Evolutionary conservation across 1,284 basidiomycete genomes (phyloP).

Genomic region (Pseudomicrostroma phylloplanum): DNA sequence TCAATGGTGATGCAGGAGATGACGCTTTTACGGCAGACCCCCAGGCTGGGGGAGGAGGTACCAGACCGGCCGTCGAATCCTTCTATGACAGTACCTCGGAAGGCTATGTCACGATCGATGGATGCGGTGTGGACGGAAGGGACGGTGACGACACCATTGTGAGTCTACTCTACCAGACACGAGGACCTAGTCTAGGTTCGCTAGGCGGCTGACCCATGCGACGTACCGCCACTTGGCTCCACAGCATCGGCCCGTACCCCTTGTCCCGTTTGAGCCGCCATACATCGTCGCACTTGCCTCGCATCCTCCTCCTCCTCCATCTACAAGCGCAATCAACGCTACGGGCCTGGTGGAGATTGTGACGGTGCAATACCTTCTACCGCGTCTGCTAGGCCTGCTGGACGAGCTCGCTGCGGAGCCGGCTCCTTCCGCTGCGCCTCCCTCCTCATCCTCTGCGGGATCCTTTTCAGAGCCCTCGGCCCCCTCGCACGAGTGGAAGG

Average conservation of each 20-base stretch:
- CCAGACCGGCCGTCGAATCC: not conserved
- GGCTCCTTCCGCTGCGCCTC: not conserved
- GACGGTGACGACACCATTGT: slow-evolving; percentile 1
- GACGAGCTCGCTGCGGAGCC: not conserved
- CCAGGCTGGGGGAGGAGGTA: not conserved
- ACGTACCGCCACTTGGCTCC: too few relatives aligned
- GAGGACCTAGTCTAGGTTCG: too few relatives aligned
- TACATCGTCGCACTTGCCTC: not conserved
- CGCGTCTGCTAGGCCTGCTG: not conserved
- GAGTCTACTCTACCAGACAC: too few relatives aligned
- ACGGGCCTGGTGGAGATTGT: not conserved
- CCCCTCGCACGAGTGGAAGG: not conserved
- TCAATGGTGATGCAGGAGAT: not conserved
- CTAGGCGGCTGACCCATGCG: too few relatives aligned
- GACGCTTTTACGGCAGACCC: not conserved
- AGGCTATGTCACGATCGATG: slow-evolving; percentile 1
- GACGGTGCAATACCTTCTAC: slow-evolving; percentile 1
- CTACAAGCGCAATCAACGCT: not conserved
- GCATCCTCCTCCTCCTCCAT: not conserved
- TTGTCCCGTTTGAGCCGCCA: slow-evolving; percentile 2
- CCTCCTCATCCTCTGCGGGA: not conserved
- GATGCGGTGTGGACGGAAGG: not conserved
- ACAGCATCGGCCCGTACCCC: too few relatives aligned
- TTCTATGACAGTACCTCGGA: not conserved
- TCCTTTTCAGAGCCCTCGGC: not conserved